phyloP scores from a whole-genome alignment of 139 green algal genomes.

The Parachlorella kessleri region DNA sequence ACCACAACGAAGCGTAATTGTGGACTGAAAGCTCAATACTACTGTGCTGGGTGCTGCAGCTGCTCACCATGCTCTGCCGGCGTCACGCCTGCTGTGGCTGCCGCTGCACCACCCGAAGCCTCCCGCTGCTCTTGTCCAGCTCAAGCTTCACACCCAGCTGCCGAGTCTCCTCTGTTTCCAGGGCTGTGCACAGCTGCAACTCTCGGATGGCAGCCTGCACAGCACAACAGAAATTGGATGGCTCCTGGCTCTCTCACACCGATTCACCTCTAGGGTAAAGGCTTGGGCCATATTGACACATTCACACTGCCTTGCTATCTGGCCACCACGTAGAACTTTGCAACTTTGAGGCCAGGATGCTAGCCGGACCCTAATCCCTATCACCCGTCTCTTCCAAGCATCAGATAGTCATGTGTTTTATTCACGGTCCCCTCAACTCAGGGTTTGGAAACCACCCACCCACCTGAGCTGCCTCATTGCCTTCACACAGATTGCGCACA shows the following conservation, averaged over 20 bases:
- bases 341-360: neutral
- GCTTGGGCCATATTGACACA: neutral
- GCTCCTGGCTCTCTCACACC: neutral
- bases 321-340: conserved; percentile 1
- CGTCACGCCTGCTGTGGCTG: too few relatives aligned
- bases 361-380: too few relatives aligned
- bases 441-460: neutral
- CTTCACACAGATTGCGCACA: conserved; percentile 88
- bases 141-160: conserved; percentile 66
- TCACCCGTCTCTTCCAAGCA: too few relatives aligned
- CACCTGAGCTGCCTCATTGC: conserved; percentile 38
- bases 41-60: too few relatives aligned
- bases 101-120: conserved; percentile 53
- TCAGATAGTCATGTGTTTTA: too few relatives aligned
- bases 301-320: neutral
- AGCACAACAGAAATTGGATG: neutral
- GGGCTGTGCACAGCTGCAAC: conserved; percentile 47
- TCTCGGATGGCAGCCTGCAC: conserved; percentile 34
- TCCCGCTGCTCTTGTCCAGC: conserved; percentile 65
- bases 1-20: neutral
- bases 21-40: neutral
- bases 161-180: conserved; percentile 64
- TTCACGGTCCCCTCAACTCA: neutral
- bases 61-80: neutral
- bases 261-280: neutral